Conservation (phyloP, 2,329 filamentous ascomycete species). For the Sarocladiaceae sp. region DNA sequence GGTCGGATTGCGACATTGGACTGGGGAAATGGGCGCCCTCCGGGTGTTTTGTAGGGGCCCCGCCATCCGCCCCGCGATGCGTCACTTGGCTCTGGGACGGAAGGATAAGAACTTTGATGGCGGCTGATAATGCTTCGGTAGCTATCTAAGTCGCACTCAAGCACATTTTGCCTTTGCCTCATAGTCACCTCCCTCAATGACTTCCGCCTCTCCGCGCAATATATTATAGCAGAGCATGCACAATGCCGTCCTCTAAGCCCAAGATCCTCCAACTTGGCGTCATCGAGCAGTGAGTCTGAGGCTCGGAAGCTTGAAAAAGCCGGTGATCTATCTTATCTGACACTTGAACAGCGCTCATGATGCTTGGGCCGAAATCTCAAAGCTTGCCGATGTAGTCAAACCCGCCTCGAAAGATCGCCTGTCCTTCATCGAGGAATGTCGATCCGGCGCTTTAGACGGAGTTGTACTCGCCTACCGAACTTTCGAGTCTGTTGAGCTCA, state of each 20-base stretch:
- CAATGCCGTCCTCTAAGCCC: constrained; percentile 20
- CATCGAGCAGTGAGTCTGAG: constrained; percentile 34
- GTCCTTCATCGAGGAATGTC: constrained; percentile 67
- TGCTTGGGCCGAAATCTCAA: constrained; percentile 57
- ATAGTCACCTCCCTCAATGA: neutral
- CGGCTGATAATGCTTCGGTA: neutral
- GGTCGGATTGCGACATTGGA: too few species aligned
- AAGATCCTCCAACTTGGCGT: constrained; percentile 36
- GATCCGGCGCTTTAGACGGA: constrained; percentile 61
- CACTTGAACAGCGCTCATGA: constrained; percentile 53
- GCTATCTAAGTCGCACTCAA: neutral
- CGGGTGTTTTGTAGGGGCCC: neutral
- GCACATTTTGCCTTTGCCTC: too few species aligned
- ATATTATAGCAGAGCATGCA: constrained; percentile 9
- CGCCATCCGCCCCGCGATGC: constrained; percentile 6
- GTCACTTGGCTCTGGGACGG: constrained; percentile 3
- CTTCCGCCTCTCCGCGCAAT: neutral
- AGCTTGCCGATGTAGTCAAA: constrained; percentile 60
- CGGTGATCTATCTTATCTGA: neutral
- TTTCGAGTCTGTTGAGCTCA: constrained; percentile 59
- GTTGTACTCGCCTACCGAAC: constrained; percentile 66
- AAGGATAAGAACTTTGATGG: neutral
- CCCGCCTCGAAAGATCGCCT: constrained; percentile 57
- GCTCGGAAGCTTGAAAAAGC: neutral
- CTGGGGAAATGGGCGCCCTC: neutral